Conservation (phyloP, 495 filamentous ascomycete genomes). For the Daldinia vernicosa region DNA sequence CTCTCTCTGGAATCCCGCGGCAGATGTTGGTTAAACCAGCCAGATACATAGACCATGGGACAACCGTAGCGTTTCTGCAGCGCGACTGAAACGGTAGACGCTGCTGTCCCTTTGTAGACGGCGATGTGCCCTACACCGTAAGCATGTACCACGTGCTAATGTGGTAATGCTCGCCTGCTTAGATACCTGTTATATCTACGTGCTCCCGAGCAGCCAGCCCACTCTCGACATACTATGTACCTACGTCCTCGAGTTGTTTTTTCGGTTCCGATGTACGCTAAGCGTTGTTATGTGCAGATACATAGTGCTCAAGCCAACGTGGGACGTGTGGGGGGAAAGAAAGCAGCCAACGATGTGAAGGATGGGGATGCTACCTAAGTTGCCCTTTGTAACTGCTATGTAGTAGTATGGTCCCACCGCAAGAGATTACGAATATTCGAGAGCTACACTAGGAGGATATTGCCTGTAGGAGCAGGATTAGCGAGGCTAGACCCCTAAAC, state of each 20-base stretch:
- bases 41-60: too few species aligned
- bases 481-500: constrained; percentile 19
- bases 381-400: neutral
- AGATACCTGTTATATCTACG: constrained; percentile 8
- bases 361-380: constrained; percentile 27
- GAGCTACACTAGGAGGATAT: constrained; percentile 5
- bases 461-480: neutral
- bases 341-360: constrained; percentile 20
- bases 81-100: constrained; percentile 3
- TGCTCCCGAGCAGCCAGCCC: neutral
- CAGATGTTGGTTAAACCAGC: neutral
- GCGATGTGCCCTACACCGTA: neutral
- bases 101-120: neutral
- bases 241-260: constrained; percentile 11
- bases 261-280: constrained; percentile 26
- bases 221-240: neutral
- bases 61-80: constrained; percentile 3
- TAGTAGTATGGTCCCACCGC: constrained; percentile 14
- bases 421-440: constrained; percentile 17
- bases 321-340: constrained; percentile 28
- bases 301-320: constrained; percentile 11
- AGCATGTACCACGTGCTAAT: constrained; percentile 31
- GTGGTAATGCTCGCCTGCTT: constrained; percentile 26
- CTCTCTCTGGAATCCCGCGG: neutral
- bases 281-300: constrained; percentile 21